Base-by-base conservation (phyloP, 352 stramenopile species). In the Phytophthora pluvialis region DNA sequence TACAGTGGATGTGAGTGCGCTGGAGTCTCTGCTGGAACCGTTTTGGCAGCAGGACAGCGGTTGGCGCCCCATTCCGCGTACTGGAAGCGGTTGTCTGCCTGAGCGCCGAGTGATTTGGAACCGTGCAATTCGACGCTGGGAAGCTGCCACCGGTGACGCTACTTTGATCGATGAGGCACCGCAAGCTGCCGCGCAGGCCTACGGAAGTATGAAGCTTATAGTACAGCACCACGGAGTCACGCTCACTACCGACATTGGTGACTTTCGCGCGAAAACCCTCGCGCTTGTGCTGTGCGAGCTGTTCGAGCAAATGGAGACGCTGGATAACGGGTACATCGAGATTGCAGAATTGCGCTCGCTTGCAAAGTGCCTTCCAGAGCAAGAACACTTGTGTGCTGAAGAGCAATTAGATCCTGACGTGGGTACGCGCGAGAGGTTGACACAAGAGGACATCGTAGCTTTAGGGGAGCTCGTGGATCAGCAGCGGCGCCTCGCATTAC, bases 321-420 rank as follows among this genome's bases (percentile, higher is more conserved):
- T 72, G 4, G 84, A 90, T 39, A 83, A 76, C 35, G 79, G 74
- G 3, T 84, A 86, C 55, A 77, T 90, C 13, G 84, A 90, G 4
- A 86, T 93, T 6, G 82, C 84, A 25, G 84, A 93, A 40, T 40
- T 93, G 10, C 78, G 84, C 0, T 93, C 82, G 10, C 64, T 91
- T 5, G 56, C 70, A 9, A 90, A 90, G 53, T 72, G 62, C n/a
- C 36, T 65, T 1, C 50, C 28, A 16, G 39, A 60, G 12, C 45
- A 72, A 18, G 35, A 56, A 38, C 32, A 31, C 16, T 42, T 31
- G 11, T 15, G 26, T 25, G 12, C 31, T 42, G 32, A 62, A 36
- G 45, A 62, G 32, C 29, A 65, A 32, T 16, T 75, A 1, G 67
- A 71, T 48, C 26, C 39, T 7, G 61, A 68, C 0, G 10, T 76